phyloP scores from a whole-genome alignment of 768 basidiomycete genomes.

The Psilocybe tampanensis region DNA sequence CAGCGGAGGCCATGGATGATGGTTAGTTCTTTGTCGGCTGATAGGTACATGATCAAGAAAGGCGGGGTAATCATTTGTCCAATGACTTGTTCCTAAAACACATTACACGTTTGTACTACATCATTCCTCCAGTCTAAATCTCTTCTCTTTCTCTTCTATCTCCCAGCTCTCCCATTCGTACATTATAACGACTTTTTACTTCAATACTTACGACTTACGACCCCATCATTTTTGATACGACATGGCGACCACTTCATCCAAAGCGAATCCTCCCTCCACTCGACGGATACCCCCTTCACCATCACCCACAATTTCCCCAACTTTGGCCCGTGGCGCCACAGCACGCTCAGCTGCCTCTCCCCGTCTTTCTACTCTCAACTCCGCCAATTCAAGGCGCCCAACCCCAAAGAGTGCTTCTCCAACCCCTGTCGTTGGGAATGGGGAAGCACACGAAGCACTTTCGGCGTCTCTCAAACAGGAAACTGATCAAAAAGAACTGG shows the following conservation, averaged over 20 bases:
- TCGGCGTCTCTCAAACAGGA: conserved; percentile 70
- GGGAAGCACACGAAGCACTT: conserved; percentile 58
- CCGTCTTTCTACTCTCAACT: conserved; percentile 55
- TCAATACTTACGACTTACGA: conserved; percentile 15
- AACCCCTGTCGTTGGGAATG: conserved; percentile 32
- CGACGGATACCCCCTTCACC: conserved; percentile 47
- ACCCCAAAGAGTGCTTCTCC: conserved; percentile 49
- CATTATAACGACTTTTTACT: conserved; percentile 5
- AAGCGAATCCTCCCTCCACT: conserved; percentile 46
- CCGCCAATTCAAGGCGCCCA: conserved; percentile 50
- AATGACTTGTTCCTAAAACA: conserved; percentile 7
- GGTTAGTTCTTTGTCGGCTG: not conserved
- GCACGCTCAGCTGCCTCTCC: conserved; percentile 68
- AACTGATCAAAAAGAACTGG: conserved; percentile 83
- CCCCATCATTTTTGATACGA: conserved; percentile 8
- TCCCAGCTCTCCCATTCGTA: not conserved
- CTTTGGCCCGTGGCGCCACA: conserved; percentile 56
- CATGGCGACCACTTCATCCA: conserved; percentile 51
- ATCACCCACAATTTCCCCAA: conserved; percentile 44
- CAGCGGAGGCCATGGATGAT: conserved; percentile 14
- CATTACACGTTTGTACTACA: conserved; percentile 3
- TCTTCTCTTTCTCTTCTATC: conserved; percentile 3
- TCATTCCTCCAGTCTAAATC: conserved; percentile 5
- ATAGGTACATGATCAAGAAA: conserved; percentile 10
- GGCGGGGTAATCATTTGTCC: conserved; percentile 2